Base-by-base conservation (phyloP, 805 yeast species). In the Candida ipomoeae region DNA sequence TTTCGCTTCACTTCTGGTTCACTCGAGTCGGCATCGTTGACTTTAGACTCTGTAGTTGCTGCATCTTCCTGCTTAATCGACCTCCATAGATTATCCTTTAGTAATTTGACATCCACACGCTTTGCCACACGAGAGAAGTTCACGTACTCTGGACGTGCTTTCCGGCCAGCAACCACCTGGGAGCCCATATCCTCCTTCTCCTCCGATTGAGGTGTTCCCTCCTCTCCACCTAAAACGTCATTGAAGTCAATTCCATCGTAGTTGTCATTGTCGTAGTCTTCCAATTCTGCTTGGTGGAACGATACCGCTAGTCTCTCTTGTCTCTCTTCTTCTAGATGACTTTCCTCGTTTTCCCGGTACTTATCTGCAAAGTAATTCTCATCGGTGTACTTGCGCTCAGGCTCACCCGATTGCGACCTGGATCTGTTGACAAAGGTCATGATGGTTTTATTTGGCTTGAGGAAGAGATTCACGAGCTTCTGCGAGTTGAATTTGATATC, bases 61-160 rank as follows among this genome's bases (percentile, higher is more conserved):
- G 50, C 48, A 6, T 48, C 52, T 44, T 60, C 63, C 32, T 37
- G 20, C 48, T 66, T 70, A 59, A 83, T 69, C 1, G 80, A 74
- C 32, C 73, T 73, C 96, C 96, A 89, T 37, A 89, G 60, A 59
- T 87, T 87, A 48, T 83, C 85, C 69, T 90, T 89, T 47, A 89
- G 71, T 23, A 72, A 69, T 55, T 81, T 79, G 33, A 90, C 86
- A 61, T 89, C 91, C 29, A 90, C 94, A 54, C 82, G 79, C 63
- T 89, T 89, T 4, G 96, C 89, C 17, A 81, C 80, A 44, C 83
- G 75, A 2, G 96, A 83, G 61, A 80, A 87, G 52, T 75, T 79
- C 43, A 76, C 75, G 48, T 75, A 69, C 21, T 73, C 77, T 1
- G 74, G 72, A 37, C 77, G 48, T n/a, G 56, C 60, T 45, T 59